These are phyloP conservation scores for Chytriomyces confervae DNA, from an alignment of 192 early-diverging fungal genomes.

Conservation along the genomic window DNA sequence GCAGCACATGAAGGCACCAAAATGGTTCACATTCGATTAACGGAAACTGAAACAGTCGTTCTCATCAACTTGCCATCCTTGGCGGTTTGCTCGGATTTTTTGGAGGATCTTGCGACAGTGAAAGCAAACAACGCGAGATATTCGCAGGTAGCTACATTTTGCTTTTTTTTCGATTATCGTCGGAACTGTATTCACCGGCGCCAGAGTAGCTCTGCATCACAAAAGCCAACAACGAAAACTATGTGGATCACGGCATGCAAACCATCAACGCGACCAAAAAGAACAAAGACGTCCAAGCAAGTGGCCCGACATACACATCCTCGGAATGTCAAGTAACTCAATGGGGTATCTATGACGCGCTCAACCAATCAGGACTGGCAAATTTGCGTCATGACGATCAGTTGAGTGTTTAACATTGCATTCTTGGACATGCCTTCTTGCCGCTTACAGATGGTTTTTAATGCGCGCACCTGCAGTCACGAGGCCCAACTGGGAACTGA, in stretches of 20 bases:
- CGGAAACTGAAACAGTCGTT: constrained; percentile 56
- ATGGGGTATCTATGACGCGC: constrained; percentile 61
- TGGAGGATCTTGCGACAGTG: constrained; percentile 49
- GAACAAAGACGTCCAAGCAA: constrained; percentile 62
- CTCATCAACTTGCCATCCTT: constrained; percentile 54
- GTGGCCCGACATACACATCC: constrained; percentile 41
- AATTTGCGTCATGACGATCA: no score
- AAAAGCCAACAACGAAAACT: constrained; percentile 61
- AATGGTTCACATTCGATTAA: constrained; percentile 47
- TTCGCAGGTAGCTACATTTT: constrained; percentile 44
- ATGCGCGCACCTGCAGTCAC: neutral
- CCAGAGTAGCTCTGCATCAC: constrained; percentile 46
- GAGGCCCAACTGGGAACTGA: neutral
- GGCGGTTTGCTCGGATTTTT: constrained; percentile 51
- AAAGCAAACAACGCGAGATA: constrained; percentile 58
- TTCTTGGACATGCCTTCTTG: no score
- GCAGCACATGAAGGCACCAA: constrained; percentile 16
- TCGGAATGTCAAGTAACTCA: constrained; percentile 52
- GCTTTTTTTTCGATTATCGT: neutral
- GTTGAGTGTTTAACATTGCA: no score
- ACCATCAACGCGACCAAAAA: constrained; percentile 58
- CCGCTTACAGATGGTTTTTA: no score
- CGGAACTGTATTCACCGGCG: neutral
- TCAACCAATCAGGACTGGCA: neutral
- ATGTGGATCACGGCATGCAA: constrained; percentile 55